These are phyloP conservation scores for Colletotrichum sp. DNA, from an alignment of 2,329 filamentous ascomycete genomes.

Conservation along the genomic window DNA sequence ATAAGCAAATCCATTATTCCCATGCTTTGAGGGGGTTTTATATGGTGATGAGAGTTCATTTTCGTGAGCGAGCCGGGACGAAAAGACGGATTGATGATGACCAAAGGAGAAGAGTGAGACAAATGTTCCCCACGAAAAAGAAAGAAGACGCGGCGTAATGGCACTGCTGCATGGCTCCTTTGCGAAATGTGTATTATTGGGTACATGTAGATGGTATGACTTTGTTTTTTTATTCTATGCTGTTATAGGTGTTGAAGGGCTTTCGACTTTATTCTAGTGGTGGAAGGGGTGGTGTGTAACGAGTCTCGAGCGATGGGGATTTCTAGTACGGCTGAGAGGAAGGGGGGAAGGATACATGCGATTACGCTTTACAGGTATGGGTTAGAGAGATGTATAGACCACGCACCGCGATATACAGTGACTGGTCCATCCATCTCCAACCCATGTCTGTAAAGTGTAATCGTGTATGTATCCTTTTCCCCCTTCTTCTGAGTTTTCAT, in stretches of 20 bases:
- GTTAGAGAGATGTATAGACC: too few species aligned
- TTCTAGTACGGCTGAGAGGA: too few species aligned
- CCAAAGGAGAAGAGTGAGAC: neutral
- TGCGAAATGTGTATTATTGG: constrained; percentile 9
- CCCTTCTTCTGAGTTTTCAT: neutral
- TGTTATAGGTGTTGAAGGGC: neutral
- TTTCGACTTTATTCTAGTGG: neutral
- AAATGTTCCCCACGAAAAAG: neutral
- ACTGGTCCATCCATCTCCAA: too few species aligned
- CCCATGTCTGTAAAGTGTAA: too few species aligned
- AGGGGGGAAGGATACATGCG: too few species aligned
- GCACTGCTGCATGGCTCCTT: constrained; percentile 3
- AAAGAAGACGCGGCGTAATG: neutral
- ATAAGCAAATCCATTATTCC: neutral
- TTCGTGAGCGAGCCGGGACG: neutral
- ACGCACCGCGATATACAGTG: too few species aligned
- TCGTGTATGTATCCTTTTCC: too few species aligned
- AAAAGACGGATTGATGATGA: neutral
- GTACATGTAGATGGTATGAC: constrained; percentile 14
- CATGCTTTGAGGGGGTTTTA: neutral
- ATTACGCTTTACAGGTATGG: too few species aligned
- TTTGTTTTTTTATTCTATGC: neutral
- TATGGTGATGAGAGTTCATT: neutral
- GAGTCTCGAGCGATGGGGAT: neutral
- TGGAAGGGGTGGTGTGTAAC: neutral